Conservation (phyloP, 176 grass and related monocot species). For the Oropetium thomaeum region DNA sequence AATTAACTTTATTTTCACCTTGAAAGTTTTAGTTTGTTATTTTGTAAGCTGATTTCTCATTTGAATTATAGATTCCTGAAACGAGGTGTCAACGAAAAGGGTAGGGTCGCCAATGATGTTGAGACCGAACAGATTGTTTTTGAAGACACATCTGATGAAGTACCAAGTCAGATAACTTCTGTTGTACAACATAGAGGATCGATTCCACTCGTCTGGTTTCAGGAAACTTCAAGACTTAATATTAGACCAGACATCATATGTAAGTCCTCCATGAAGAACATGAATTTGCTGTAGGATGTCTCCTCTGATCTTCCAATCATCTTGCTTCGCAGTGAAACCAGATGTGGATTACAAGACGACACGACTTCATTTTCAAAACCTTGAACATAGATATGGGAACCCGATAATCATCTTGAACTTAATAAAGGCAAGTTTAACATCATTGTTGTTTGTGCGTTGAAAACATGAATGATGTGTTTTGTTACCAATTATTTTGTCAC, state of each 20-base stretch:
- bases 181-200: conserved; percentile 94
- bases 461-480: not conserved
- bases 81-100: conserved; percentile 93
- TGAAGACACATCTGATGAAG: conserved; percentile 63
- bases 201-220: conserved; percentile 96
- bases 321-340: conserved; percentile 62
- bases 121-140: conserved; percentile 97
- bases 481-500: not conserved
- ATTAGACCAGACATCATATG: conserved; percentile 95
- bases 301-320: conserved; percentile 19
- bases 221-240: conserved; percentile 95
- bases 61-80: conserved; percentile 75
- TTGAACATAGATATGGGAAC: conserved; percentile 89
- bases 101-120: conserved; percentile 98
- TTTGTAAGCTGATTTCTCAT: not conserved
- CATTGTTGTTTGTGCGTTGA: not conserved
- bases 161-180: conserved; percentile 73
- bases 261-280: conserved; percentile 42
- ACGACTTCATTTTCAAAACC: conserved; percentile 93
- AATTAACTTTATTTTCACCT: conserved; percentile 10
- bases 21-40: not conserved
- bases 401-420: conserved; percentile 98
- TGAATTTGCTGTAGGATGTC: conserved; percentile 5
- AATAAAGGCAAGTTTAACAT: conserved; percentile 72
- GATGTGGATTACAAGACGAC: conserved; percentile 79